Evolutionary conservation across 805 yeast species (phyloP).

Genomic region (Candida verbasci): DNA sequence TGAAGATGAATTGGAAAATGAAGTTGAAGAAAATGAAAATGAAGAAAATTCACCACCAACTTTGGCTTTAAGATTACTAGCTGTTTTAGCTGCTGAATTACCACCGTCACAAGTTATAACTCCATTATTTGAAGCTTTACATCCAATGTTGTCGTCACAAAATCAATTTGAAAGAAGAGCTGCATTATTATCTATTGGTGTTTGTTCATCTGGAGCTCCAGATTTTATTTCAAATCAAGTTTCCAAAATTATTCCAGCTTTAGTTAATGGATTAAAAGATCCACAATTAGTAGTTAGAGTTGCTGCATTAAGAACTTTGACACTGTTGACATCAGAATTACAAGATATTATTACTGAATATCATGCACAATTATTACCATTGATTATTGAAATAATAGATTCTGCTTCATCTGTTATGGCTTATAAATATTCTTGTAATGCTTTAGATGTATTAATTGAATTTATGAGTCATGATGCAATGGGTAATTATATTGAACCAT

Average conservation of each 20-base stretch:
- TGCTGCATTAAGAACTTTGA: conserved; percentile 79
- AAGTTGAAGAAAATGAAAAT: conserved; percentile 88
- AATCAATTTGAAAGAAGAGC: conserved; percentile 83
- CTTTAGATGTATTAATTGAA: conserved; percentile 89
- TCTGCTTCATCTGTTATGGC: conserved; percentile 77
- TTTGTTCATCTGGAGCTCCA: conserved; percentile 88
- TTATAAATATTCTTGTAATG: conserved; percentile 85
- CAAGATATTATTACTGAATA: conserved; percentile 81
- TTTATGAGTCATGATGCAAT: conserved; percentile 86
- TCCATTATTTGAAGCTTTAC: conserved; percentile 67
- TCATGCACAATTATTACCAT: conserved; percentile 79
- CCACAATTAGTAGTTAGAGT: conserved; percentile 69
- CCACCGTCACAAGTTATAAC: conserved; percentile 91
- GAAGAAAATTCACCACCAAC: conserved; percentile 81
- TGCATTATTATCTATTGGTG: conserved; percentile 75
- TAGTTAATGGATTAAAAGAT: conserved; percentile 76
- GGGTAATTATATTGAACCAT: conserved; percentile 73
- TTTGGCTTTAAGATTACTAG: conserved; percentile 75
- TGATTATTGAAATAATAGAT: conserved; percentile 83
- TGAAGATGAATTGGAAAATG: conserved; percentile 71
- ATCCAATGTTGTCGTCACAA: conserved; percentile 49
- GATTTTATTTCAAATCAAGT: conserved; percentile 80
- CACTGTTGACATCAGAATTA: conserved; percentile 75
- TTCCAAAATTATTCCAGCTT: conserved; percentile 64
- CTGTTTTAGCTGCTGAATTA: conserved; percentile 72